These are phyloP conservation scores for Lipomyces starkeyi DNA, from an alignment of 805 yeast genomes.

Conservation along the genomic window DNA sequence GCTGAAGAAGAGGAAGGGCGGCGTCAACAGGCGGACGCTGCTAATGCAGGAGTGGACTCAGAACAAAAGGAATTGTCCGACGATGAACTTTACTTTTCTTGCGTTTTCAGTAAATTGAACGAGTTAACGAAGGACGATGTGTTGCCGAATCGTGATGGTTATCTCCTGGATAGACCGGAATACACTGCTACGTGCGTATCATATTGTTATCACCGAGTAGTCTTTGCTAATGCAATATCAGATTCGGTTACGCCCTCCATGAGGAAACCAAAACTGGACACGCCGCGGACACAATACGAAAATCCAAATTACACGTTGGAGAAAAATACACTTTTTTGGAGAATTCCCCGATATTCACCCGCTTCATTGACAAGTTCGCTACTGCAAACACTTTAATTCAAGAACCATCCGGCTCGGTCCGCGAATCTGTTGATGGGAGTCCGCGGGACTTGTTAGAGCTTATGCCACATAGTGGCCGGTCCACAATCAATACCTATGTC, in stretches of 20 bases:
- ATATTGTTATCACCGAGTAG: neutral
- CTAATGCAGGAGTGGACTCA: neutral
- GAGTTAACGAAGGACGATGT: neutral
- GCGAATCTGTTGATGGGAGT: neutral
- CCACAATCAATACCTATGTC: slow-evolving; percentile 9
- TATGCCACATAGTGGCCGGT: neutral
- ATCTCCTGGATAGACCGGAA: neutral
- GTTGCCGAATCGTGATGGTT: neutral
- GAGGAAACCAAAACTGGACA: slow-evolving; percentile 18
- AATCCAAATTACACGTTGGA: neutral
- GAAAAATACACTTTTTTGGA: slow-evolving; percentile 22
- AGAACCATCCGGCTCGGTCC: neutral
- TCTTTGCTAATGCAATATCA: neutral
- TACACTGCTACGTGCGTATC: slow-evolving; percentile 6
- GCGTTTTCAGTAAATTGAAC: neutral
- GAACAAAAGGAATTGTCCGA: neutral
- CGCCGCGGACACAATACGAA: slow-evolving; percentile 15
- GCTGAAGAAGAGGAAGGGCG: slow-evolving; percentile 4
- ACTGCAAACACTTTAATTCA: neutral
- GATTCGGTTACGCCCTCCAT: slow-evolving; percentile 28
- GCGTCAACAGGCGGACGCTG: neutral
- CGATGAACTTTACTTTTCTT: neutral
- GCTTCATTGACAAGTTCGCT: slow-evolving; percentile 22
- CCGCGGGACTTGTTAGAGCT: slow-evolving; percentile 1
- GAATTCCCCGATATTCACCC: slow-evolving; percentile 22